Evolutionary conservation across 2,329 filamentous ascomycete species (phyloP).

Genomic region (Aspergillus alliaceus): DNA sequence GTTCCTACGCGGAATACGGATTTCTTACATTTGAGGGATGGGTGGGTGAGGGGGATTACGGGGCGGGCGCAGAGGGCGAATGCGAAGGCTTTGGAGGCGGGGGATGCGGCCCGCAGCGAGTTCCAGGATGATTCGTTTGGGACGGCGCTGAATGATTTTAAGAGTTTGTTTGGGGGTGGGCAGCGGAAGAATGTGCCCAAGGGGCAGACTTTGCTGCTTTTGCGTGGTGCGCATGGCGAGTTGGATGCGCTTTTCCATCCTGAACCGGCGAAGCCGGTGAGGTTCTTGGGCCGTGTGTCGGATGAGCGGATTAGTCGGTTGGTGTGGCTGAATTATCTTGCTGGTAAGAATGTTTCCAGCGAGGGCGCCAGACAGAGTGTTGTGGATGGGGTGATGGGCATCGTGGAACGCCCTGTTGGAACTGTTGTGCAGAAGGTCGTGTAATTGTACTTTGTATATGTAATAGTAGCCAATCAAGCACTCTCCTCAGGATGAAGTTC

Average conservation of each 20-base stretch:
- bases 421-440: constrained; percentile 78
- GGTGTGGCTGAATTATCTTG: constrained; percentile 88
- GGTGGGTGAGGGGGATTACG: constrained; percentile 82
- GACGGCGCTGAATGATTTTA: constrained; percentile 72
- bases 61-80: constrained; percentile 64
- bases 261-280: constrained; percentile 48
- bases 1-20: constrained; percentile 92
- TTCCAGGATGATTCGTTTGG: constrained; percentile 77
- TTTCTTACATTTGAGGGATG: constrained; percentile 88
- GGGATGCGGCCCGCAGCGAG: constrained; percentile 29
- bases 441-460: constrained; percentile 13
- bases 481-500: neutral
- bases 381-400: constrained; percentile 81
- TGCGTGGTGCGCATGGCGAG: constrained; percentile 64
- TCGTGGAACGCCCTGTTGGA: constrained; percentile 84
- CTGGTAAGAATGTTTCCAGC: constrained; percentile 81
- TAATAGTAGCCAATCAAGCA: neutral
- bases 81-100: constrained; percentile 43
- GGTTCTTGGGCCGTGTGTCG: constrained; percentile 66
- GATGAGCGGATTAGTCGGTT: constrained; percentile 80
- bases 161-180: constrained; percentile 75
- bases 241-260: constrained; percentile 67
- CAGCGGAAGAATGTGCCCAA: constrained; percentile 69
- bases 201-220: constrained; percentile 72
- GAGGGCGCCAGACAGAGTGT: constrained; percentile 78